Evolutionary conservation across 768 basidiomycete genomes (phyloP).

Genomic region (Krasilnikovozyma curviuscula): DNA sequence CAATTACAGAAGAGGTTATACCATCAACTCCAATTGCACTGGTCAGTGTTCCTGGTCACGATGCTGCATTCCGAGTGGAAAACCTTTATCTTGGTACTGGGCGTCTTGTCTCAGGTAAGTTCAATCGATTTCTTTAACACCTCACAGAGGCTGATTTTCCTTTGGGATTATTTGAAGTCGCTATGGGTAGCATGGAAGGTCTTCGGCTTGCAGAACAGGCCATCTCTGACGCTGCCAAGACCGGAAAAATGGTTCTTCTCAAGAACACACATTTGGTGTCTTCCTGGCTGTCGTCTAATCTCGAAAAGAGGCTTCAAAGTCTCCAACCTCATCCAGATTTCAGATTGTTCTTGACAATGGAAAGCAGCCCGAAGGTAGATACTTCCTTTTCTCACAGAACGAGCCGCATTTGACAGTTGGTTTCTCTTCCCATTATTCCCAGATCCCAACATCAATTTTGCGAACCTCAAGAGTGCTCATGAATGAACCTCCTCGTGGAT

Average conservation of each 20-base stretch:
- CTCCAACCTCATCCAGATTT: slow-evolving; percentile 74
- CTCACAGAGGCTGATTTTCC: neutral
- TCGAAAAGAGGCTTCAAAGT: slow-evolving; percentile 91
- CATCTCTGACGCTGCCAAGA: slow-evolving; percentile 73
- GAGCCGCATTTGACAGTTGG: neutral
- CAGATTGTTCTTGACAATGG: slow-evolving; percentile 96
- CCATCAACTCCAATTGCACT: slow-evolving; percentile 70
- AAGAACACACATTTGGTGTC: slow-evolving; percentile 96
- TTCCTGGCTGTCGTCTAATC: slow-evolving; percentile 67
- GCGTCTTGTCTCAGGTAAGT: slow-evolving; percentile 5
- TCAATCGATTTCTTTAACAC: neutral
- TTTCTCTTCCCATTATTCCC: neutral
- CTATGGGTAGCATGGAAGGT: slow-evolving; percentile 98
- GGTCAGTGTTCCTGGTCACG: slow-evolving; percentile 85
- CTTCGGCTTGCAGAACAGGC: slow-evolving; percentile 89
- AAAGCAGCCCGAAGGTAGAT: slow-evolving; percentile 36
- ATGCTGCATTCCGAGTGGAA: slow-evolving; percentile 93
- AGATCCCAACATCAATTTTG: slow-evolving; percentile 72
- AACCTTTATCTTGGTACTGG: slow-evolving; percentile 41
- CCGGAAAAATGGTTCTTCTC: slow-evolving; percentile 87
- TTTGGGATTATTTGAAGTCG: slow-evolving; percentile 34
- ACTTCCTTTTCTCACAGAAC: neutral
- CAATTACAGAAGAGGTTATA: slow-evolving; percentile 54
- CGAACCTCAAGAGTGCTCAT: slow-evolving; percentile 90
- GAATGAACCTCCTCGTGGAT: slow-evolving; percentile 95